Conservation (phyloP, 163 green algal genomes). For the Chlorella variabilis region DNA sequence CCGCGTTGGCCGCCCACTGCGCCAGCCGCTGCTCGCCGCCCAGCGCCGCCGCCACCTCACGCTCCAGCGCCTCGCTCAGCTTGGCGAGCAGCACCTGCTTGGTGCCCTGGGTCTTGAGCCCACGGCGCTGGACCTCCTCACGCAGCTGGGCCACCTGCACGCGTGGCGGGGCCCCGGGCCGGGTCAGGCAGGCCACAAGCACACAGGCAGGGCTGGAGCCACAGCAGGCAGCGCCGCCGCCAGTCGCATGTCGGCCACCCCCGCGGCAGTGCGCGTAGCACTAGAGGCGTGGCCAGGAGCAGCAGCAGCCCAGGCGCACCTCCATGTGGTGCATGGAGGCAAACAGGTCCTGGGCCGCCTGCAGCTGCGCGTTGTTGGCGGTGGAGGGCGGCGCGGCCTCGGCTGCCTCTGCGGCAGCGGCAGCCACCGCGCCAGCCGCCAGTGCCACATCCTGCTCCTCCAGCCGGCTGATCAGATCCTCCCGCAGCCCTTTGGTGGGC, state of each 20-base stretch:
- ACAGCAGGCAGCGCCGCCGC: neutral
- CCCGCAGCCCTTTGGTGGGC: slow-evolving; percentile 24
- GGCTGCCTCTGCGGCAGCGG: neutral
- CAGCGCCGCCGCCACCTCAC: slow-evolving; percentile 11
- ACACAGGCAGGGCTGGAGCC: neutral
- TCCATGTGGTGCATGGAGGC: slow-evolving; percentile 17
- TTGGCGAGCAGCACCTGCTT: slow-evolving; percentile 37
- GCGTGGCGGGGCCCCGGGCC: too few relatives aligned
- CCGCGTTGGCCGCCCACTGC: slow-evolving; percentile 12
- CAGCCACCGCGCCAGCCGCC: neutral
- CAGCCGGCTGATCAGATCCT: slow-evolving; percentile 34
- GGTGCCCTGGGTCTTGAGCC: slow-evolving; percentile 39
- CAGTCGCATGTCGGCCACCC: neutral
- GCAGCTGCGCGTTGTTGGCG: slow-evolving; percentile 32
- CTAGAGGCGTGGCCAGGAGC: too few relatives aligned
- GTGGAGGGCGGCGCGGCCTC: neutral
- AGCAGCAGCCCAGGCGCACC: neutral
- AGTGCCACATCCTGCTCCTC: slow-evolving; percentile 12
- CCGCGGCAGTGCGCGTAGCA: neutral
- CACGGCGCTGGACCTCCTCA: neutral
- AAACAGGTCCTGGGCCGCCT: slow-evolving; percentile 23
- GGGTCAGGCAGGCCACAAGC: neutral
- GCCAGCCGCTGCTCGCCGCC: slow-evolving; percentile 28
- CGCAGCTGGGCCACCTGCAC: slow-evolving; percentile 33
- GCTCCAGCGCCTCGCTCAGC: slow-evolving; percentile 32